These are phyloP conservation scores for Hyaloraphidium curvatum DNA, from an alignment of 192 early-diverging fungal species.

Conservation along the genomic window DNA sequence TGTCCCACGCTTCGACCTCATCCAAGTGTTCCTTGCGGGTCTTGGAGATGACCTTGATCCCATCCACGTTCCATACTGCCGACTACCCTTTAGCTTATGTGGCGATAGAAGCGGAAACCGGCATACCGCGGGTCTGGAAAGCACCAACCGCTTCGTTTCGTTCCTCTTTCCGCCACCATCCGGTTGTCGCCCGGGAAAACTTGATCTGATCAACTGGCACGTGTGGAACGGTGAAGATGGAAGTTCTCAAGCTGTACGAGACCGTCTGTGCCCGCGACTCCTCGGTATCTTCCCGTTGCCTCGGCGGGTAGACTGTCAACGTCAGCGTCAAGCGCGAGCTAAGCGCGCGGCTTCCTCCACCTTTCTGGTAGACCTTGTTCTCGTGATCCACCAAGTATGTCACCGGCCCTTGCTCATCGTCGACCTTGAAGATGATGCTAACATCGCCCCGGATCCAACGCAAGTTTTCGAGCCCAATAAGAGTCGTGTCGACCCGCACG, in stretches of 20 bases:
- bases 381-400: slow-evolving; percentile 3
- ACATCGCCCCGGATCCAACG: slow-evolving; percentile 29
- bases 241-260: not conserved
- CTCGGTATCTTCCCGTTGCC: not conserved
- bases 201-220: slow-evolving; percentile 3
- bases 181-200: slow-evolving; percentile 1
- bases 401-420: not conserved
- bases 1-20: slow-evolving; percentile 2
- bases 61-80: slow-evolving; percentile 24
- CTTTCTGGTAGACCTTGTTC: slow-evolving; percentile 5
- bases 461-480: slow-evolving; percentile 31
- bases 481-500: slow-evolving; percentile 27
- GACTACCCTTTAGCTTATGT: slow-evolving; percentile 7
- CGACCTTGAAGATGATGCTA: slow-evolving; percentile 21
- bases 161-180: slow-evolving; percentile 3
- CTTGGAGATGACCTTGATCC: slow-evolving; percentile 7
- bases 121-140: no score
- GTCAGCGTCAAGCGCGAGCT: not conserved
- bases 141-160: slow-evolving; percentile 1
- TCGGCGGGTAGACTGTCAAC: not conserved
- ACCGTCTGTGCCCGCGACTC: not conserved
- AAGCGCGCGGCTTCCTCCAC: not conserved
- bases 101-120: no score
- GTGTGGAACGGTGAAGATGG: slow-evolving; percentile 1
- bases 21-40: slow-evolving; percentile 21